A percentile compares a stretch with the other conserved stretches of the same genome.
Conservation (phyloP, 768 basidiomycete species). For the Mycena vitilis region DNA sequence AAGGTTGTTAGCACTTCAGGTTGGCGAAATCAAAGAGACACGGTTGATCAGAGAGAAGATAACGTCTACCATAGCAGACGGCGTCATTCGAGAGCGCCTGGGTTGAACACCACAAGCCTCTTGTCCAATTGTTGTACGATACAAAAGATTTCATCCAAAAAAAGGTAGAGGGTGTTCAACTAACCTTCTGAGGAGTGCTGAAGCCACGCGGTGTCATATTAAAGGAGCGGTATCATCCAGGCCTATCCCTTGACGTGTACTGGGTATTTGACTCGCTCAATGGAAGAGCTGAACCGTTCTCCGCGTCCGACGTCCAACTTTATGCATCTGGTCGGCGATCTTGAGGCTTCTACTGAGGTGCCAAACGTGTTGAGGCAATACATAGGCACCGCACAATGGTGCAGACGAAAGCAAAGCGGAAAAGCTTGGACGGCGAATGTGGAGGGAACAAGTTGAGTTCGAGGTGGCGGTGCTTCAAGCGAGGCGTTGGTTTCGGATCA, state of each 20-base stretch:
- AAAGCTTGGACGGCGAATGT: neutral
- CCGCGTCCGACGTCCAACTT: too few relatives aligned
- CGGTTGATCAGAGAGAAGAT: constrained; percentile 38
- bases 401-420: neutral
- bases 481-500: neutral
- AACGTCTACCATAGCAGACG: constrained; percentile 31
- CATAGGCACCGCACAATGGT: too few relatives aligned
- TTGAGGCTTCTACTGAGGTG: too few relatives aligned
- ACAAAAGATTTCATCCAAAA: constrained; percentile 33
- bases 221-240: too few relatives aligned
- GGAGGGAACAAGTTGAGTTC: neutral
- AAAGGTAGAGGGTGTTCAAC: neutral
- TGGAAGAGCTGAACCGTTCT: too few relatives aligned
- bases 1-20: constrained; percentile 9
- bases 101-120: constrained; percentile 26
- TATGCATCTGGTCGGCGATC: neutral
- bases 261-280: too few relatives aligned
- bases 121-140: constrained; percentile 31
- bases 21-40: constrained; percentile 18
- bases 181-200: constrained; percentile 1
- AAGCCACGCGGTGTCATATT: too few relatives aligned
- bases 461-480: neutral
- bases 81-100: constrained; percentile 34
- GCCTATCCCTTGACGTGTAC: too few relatives aligned
- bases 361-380: too few relatives aligned